Evolutionary conservation across 257 asterid genomes (phyloP), one percentile per base, ranked within the genome.

Genomic region (Anisodus acutangulus): DNA sequence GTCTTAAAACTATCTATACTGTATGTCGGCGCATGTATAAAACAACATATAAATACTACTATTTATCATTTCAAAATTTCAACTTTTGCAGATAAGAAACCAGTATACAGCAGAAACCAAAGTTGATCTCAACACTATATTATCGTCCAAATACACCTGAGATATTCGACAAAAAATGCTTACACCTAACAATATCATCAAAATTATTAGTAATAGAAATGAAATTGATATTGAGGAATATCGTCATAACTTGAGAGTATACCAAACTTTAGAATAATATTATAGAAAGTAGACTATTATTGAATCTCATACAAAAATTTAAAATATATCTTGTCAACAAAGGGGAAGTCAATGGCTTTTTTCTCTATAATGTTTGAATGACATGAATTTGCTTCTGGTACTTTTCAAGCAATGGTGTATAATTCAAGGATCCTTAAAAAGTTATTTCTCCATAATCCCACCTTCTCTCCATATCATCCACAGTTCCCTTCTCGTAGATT

Each of bases 401-500:
- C 8, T 43, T 70, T 70, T 70, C 57, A 9, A 17, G 8, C 49
- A 70, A 41, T 8, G 19, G 39, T 63, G 35, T 4, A 4, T 41
- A 41, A 41, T 26, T 64, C 5, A 2, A 26, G 16, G 4, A 51
- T 57, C 8, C 2, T 12, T 15, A 57, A 57, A 55, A 69, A 4
- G 11, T 16, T 70, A 17, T 70, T 43, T 17, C 35, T 70, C 53
- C 57, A 70, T 9, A 43, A 43, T 70, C 8, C 31, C 37, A 70
- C 79, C 54, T 55, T 41, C 35, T 31, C 2, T 19, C 57, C 37
- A 67, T 70, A 43, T 70, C 26, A 15, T 69, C 39, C 31, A 22
- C 26, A 17, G 16, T 47, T 80, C 43, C 39, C 43, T 66, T 39
- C 69, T 10, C 84, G 41, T 63, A 9, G 58, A 67, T 71, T 82